Conservation (phyloP, 2,329 filamentous ascomycete species). For the Corynespora cassiicola region DNA sequence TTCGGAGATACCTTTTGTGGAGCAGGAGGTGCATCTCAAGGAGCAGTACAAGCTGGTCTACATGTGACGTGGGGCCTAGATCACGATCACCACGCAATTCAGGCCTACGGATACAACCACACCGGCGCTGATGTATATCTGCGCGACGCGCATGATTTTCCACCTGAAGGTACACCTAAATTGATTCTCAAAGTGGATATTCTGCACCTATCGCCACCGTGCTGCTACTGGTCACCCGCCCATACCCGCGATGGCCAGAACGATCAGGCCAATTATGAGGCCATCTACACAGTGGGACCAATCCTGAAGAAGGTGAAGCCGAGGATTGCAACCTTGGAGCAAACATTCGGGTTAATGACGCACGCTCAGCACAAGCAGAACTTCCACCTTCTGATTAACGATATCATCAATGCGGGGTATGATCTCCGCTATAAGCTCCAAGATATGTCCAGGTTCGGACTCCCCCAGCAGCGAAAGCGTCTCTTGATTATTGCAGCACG, state of each 20-base stretch:
- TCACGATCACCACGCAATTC: conserved; percentile 13
- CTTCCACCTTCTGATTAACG: conserved; percentile 12
- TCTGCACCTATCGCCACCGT: conserved; percentile 23
- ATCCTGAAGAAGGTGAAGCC: conserved; percentile 22
- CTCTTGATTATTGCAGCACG: conserved; percentile 35
- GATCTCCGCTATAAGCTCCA: conserved; percentile 28
- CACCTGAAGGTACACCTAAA: conserved; percentile 3
- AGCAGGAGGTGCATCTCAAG: conserved; percentile 24
- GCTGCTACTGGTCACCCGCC: conserved; percentile 18
- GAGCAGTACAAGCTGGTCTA: conserved; percentile 22
- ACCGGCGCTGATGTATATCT: conserved; percentile 6
- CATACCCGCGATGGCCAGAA: conserved; percentile 23
- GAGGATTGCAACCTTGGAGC: conserved; percentile 23
- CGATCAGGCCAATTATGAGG: conserved; percentile 27
- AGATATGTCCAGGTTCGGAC: conserved; percentile 24
- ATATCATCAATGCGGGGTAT: conserved; percentile 26
- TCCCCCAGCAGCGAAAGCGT: conserved; percentile 31
- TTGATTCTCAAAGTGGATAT: conserved; percentile 14
- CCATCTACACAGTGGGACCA: conserved; percentile 22
- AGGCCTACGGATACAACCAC: conserved; percentile 21
- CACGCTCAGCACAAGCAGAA: conserved; percentile 16
- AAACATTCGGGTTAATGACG: conserved; percentile 19
- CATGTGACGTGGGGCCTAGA: conserved; percentile 22
- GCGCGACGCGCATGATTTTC: conserved; percentile 24
- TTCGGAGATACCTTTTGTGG: conserved; percentile 28